A percentile compares a stretch with the other conserved stretches of the same genome.
These are phyloP conservation scores for Chlamydomonas incerta DNA, from an alignment of 139 green algal species.

Conservation along the genomic window DNA sequence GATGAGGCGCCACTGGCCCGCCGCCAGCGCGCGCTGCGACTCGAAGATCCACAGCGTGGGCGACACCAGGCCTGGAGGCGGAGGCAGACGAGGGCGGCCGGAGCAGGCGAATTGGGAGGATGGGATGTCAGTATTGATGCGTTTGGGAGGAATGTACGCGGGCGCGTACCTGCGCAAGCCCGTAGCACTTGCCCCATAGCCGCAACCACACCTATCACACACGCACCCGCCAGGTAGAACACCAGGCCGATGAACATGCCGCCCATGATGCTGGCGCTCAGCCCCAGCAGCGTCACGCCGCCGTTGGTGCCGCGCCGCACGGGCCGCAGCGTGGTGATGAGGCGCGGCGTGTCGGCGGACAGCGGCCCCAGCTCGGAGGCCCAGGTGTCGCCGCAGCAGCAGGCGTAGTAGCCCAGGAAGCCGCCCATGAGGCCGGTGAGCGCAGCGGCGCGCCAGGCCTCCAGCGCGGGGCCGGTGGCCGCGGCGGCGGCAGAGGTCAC, in stretches of 20 bases:
- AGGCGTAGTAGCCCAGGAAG: constrained; percentile 89
- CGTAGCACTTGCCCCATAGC: no score
- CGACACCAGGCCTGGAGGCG: constrained; percentile 54
- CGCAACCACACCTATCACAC: no score
- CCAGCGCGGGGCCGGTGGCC: constrained; percentile 21
- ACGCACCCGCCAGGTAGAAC: constrained; percentile 58
- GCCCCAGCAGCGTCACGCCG: constrained; percentile 82
- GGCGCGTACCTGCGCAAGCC: no score
- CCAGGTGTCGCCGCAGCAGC: constrained; percentile 95
- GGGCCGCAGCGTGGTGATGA: constrained; percentile 85
- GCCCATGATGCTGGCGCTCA: constrained; percentile 74
- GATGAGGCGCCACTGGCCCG: constrained; percentile 70
- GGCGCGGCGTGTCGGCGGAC: constrained; percentile 67
- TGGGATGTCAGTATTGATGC: no score
- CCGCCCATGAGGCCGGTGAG: constrained; percentile 63
- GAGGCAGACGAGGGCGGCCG: neutral
- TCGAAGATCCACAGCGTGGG: constrained; percentile 73
- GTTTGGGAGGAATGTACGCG: no score
- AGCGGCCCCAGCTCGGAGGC: constrained; percentile 90
- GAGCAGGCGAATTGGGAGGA: neutral
- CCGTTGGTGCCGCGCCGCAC: constrained; percentile 88
- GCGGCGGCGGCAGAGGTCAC: neutral
- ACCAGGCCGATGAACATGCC: constrained; percentile 83
- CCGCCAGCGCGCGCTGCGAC: constrained; percentile 43
- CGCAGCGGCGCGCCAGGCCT: constrained; percentile 53